Base-by-base conservation (phyloP, 2,329 filamentous ascomycete species). In the Cercospora brassicicola region DNA sequence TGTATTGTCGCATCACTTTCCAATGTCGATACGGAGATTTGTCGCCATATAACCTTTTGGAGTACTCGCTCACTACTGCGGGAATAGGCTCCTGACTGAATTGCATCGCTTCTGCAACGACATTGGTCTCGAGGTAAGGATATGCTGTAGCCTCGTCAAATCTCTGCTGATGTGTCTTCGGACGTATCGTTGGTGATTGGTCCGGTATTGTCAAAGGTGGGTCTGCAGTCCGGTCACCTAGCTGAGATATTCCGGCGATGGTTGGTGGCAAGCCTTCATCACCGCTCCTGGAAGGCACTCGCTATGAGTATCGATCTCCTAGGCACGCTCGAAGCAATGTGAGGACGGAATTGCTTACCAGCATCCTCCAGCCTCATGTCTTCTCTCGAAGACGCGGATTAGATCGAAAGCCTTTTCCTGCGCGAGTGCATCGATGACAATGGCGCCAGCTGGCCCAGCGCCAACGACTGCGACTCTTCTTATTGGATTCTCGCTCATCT, bases 91-190 rank as follows among this genome's bases (percentile, higher is more conserved):
- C 87, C 68, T 87, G 82, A 0, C 83, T 85, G 75, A 86, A 91
- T 15, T 84, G 81, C 89, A 91, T 91, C 0, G 86, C 81, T 1
- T 83, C 73, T 5, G 81, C 80, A 69, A 86, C 84, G 53, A 91
- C 85, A 70, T 91, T 91, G 2, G 88, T 90, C 74, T 90, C 87
- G n/a, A 90, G 78, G 20, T 85, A 84, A 0, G 87, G 86, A 71
- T 90, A 90, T 18, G 90, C 82, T 0, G 86, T 85, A 0, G 87
- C 87, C 67, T 89, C 87, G 11, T 81, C 78, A 72, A 85, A 88
- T 2, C 87, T 84, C 18, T 83, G 81, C 66, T 82, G 81, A 1
- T 75, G 67, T 11, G 79, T 76, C 48, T 79, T 81, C 0, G 83
- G 80, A 0, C 81, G 80, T 62, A 80, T 77, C 0, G 83, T 79